Evolutionary conservation across 129 eudicot genomes (phyloP).

Genomic region (Logfia minima): DNA sequence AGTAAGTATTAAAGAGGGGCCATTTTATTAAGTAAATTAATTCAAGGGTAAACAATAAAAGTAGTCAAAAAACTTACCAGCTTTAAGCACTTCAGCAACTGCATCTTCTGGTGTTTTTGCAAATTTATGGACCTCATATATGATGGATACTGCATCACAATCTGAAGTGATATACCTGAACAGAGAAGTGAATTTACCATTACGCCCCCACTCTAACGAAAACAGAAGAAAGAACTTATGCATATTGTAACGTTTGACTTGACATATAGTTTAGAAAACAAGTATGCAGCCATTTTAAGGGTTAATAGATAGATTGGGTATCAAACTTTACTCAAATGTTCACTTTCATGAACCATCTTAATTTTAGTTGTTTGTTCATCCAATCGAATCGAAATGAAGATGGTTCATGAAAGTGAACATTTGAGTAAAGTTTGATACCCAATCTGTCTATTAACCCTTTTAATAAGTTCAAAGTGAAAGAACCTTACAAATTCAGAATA

Average conservation of each 20-base stretch:
- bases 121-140: slow-evolving; percentile 62
- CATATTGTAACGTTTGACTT: background rate
- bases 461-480: too few relatives aligned
- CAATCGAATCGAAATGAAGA: too few relatives aligned
- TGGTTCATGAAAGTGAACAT: too few relatives aligned
- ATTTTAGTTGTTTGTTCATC: too few relatives aligned
- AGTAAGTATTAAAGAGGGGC: background rate
- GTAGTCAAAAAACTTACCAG: slow-evolving; percentile 50
- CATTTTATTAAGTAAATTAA: background rate
- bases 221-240: background rate
- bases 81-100: slow-evolving; percentile 88
- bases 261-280: background rate
- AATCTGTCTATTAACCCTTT: too few relatives aligned
- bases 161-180: slow-evolving; percentile 89
- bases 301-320: too few relatives aligned
- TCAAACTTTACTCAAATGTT: too few relatives aligned
- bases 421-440: too few relatives aligned
- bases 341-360: too few relatives aligned
- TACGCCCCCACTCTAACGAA: background rate
- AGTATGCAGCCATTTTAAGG: background rate
- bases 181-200: slow-evolving; percentile 15
- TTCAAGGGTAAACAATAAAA: slow-evolving; percentile 10
- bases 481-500: too few relatives aligned
- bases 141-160: slow-evolving; percentile 86
- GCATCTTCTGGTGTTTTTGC: slow-evolving; percentile 93